A percentile compares a stretch with the other conserved stretches of the same genome.
Conservation (phyloP, 306 rosid genomes). For the Cucurbita argyrosperma region DNA sequence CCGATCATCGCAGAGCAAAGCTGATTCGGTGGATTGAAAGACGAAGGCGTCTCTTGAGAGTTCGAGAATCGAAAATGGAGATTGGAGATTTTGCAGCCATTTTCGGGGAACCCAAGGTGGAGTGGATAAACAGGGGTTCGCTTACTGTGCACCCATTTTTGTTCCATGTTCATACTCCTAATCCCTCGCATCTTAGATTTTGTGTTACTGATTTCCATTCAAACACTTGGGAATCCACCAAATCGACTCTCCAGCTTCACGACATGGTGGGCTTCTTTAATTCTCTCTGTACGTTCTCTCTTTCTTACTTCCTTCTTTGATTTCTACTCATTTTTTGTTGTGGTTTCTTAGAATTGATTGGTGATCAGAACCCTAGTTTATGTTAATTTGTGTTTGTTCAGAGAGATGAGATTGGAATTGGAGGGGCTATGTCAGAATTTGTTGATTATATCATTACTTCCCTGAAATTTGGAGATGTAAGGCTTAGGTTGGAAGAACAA, state of each 20-base stretch:
- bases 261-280: slow-evolving; percentile 43
- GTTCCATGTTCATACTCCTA: slow-evolving; percentile 39
- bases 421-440: slow-evolving; percentile 76
- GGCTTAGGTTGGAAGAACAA: slow-evolving; percentile 42
- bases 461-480: slow-evolving; percentile 51
- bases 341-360: neutral
- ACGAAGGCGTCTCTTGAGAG: neutral
- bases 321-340: neutral
- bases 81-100: slow-evolving; percentile 47
- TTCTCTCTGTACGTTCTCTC: neutral
- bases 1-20: neutral
- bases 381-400: slow-evolving; percentile 15
- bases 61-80: slow-evolving; percentile 23
- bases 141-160: slow-evolving; percentile 24
- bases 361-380: neutral
- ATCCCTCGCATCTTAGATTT: slow-evolving; percentile 39
- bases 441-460: slow-evolving; percentile 46
- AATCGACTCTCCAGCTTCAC: slow-evolving; percentile 49
- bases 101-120: slow-evolving; percentile 49
- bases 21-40: neutral
- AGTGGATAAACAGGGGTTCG: slow-evolving; percentile 15
- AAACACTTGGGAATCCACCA: slow-evolving; percentile 51
- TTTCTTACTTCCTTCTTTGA: neutral
- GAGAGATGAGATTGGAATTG: slow-evolving; percentile 79
- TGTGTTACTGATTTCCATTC: slow-evolving; percentile 52